Percentiles rank a stretch among this genome's conserved stretches.
phyloP scores from a whole-genome alignment of 2,329 filamentous ascomycete genomes.

The Penicillium sp. region DNA sequence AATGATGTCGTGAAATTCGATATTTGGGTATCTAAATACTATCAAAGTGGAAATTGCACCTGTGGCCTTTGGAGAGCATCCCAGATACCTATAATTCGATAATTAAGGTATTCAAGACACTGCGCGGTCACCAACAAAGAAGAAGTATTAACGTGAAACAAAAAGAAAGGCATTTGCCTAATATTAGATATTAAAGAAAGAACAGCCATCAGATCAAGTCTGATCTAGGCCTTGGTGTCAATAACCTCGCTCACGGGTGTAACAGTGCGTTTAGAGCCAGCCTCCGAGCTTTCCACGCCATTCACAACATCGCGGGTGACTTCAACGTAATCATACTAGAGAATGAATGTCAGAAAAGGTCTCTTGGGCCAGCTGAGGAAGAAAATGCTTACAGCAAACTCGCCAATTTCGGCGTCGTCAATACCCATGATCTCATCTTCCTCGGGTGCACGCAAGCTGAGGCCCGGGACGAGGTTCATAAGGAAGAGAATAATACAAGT shows the following conservation, averaged over 20 bases:
- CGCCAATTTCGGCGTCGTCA: conserved; percentile 85
- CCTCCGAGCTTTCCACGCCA: conserved; percentile 31
- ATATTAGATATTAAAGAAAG: conserved; percentile 10
- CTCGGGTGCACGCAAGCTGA: conserved; percentile 69
- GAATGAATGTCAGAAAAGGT: conserved; percentile 2
- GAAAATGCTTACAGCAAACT: conserved; percentile 66
- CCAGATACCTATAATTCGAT: not conserved
- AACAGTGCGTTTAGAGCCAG: conserved; percentile 30
- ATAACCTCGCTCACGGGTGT: conserved; percentile 24
- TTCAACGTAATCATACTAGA: conserved; percentile 82
- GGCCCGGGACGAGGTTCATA: conserved; percentile 73
- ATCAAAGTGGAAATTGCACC: not conserved
- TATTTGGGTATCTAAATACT: conserved; percentile 15
- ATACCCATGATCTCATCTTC: conserved; percentile 82
- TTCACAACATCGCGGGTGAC: conserved; percentile 67
- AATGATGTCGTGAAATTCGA: not conserved
- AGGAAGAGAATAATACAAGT: conserved; percentile 77
- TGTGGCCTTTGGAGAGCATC: not conserved
- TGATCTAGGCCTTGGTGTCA: conserved; percentile 26
- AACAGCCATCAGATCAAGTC: not conserved
- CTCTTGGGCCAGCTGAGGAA: not conserved
- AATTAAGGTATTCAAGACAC: not conserved
- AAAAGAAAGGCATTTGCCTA: not conserved
- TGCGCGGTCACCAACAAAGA: not conserved
- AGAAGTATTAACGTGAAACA: not conserved